These are phyloP conservation scores for Aspergillus pseudonomiae DNA, from an alignment of 2,329 filamentous ascomycete species.

Conservation along the genomic window DNA sequence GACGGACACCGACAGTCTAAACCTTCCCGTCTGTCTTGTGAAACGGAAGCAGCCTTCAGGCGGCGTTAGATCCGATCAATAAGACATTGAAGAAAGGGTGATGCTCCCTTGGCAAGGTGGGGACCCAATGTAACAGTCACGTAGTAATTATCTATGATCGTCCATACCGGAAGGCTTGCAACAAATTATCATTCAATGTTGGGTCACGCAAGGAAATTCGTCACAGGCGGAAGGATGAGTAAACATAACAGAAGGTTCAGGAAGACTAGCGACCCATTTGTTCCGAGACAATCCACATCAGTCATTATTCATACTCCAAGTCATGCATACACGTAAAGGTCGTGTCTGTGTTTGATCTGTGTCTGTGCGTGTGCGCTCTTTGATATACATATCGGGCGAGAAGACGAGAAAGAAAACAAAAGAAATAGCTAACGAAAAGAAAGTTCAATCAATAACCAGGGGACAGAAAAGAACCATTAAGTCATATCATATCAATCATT, in stretches of 20 bases:
- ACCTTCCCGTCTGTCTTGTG: background rate
- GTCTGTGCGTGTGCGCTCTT: background rate
- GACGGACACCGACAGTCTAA: background rate
- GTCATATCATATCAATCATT: background rate
- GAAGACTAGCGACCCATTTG: background rate
- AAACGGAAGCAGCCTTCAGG: background rate
- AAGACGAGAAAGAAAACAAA: slow-evolving; percentile 5
- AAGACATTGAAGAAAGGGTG: background rate
- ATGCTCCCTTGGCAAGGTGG: background rate
- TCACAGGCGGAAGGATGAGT: background rate
- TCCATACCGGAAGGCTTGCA: background rate
- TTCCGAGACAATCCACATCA: background rate
- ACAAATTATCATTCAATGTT: background rate
- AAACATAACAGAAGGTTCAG: background rate
- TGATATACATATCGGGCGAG: slow-evolving; percentile 6
- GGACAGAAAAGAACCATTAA: background rate
- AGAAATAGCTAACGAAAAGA: slow-evolving; percentile 3
- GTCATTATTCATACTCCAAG: slow-evolving; percentile 4
- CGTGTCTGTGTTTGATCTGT: background rate
- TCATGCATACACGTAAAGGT: background rate
- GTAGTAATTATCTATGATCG: slow-evolving; percentile 1
- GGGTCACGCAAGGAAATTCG: slow-evolving; percentile 2
- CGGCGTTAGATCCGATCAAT: background rate
- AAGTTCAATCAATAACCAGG: background rate
- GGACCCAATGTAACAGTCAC: slow-evolving; percentile 4